Percentiles rank a stretch among this genome's conserved stretches.
Evolutionary conservation across 768 basidiomycete genomes (phyloP).

Genomic region (Suillus ampliporus): DNA sequence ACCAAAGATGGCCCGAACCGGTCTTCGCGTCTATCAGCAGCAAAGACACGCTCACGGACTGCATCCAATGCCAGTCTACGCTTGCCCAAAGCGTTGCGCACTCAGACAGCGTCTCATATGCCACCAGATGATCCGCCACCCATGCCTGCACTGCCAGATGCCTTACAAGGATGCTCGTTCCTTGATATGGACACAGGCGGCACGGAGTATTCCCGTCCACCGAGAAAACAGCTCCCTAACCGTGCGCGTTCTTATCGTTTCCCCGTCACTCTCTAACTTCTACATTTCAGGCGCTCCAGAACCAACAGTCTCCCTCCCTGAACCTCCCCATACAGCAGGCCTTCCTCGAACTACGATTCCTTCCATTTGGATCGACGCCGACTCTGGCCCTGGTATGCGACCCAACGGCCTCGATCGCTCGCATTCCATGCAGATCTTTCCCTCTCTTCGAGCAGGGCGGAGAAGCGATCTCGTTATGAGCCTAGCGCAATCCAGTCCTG

Average conservation of each 20-base stretch:
- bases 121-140: conserved; percentile 36
- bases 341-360: conserved; percentile 40
- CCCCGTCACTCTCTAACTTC: neutral
- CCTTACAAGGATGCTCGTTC: conserved; percentile 32
- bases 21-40: conserved; percentile 59
- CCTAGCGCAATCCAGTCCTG: conserved; percentile 17
- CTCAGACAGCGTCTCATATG: conserved; percentile 40
- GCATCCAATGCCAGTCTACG: conserved; percentile 72
- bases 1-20: conserved; percentile 37
- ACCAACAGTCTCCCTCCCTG: conserved; percentile 16
- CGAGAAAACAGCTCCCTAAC: conserved; percentile 20
- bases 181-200: conserved; percentile 39
- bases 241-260: conserved; percentile 12
- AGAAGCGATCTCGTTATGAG: conserved; percentile 36
- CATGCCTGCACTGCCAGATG: conserved; percentile 32
- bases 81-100: conserved; percentile 48
- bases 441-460: conserved; percentile 18
- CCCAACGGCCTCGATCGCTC: conserved; percentile 28
- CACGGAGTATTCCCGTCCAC: conserved; percentile 39
- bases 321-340: conserved; percentile 27
- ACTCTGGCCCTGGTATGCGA: conserved; percentile 28
- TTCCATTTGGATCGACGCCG: conserved; percentile 56
- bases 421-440: conserved; percentile 27
- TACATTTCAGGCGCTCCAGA: conserved; percentile 20
- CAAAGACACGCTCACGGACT: conserved; percentile 65